Percentiles rank a stretch among this genome's conserved stretches.
Evolutionary conservation across 2,329 filamentous ascomycete species (phyloP).

Genomic region (Fusarium tuaranense): DNA sequence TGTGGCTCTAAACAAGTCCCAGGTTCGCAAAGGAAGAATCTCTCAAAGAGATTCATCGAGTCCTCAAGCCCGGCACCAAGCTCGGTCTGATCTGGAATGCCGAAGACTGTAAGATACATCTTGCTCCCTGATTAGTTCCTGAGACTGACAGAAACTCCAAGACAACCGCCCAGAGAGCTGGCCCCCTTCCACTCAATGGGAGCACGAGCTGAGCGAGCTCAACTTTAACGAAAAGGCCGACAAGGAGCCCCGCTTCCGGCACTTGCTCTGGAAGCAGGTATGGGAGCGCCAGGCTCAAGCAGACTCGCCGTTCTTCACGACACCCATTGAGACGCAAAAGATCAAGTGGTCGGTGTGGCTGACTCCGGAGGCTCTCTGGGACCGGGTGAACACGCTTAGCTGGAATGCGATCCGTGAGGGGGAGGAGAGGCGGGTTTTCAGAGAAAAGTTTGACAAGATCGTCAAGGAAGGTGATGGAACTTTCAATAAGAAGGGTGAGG

Average conservation of each 20-base stretch:
- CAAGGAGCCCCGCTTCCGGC: conserved; percentile 72
- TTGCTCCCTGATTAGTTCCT: not conserved
- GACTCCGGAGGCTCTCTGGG: conserved; percentile 72
- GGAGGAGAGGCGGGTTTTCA: conserved; percentile 60
- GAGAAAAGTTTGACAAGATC: conserved; percentile 64
- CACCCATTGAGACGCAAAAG: conserved; percentile 68
- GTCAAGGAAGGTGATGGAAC: conserved; percentile 65
- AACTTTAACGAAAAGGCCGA: conserved; percentile 65
- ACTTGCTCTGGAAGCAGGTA: conserved; percentile 71
- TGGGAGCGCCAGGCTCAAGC: conserved; percentile 70
- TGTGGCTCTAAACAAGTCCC: conserved; percentile 1
- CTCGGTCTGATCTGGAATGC: conserved; percentile 81
- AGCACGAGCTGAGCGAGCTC: conserved; percentile 70
- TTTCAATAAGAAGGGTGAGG: conserved; percentile 70
- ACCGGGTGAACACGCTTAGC: conserved; percentile 73
- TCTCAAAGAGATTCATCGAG: conserved; percentile 74
- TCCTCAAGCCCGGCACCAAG: conserved; percentile 69
- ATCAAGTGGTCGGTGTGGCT: conserved; percentile 59
- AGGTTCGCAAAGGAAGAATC: conserved; percentile 77
- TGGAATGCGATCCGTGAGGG: conserved; percentile 72
- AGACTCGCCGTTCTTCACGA: conserved; percentile 63
- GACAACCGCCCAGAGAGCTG: conserved; percentile 73
- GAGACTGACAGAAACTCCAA: conserved; percentile 44
- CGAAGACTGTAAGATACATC: conserved; percentile 69
- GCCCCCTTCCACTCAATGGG: conserved; percentile 69